Conservation (phyloP, 495 filamentous ascomycete genomes). For the Penicillium soppii region DNA sequence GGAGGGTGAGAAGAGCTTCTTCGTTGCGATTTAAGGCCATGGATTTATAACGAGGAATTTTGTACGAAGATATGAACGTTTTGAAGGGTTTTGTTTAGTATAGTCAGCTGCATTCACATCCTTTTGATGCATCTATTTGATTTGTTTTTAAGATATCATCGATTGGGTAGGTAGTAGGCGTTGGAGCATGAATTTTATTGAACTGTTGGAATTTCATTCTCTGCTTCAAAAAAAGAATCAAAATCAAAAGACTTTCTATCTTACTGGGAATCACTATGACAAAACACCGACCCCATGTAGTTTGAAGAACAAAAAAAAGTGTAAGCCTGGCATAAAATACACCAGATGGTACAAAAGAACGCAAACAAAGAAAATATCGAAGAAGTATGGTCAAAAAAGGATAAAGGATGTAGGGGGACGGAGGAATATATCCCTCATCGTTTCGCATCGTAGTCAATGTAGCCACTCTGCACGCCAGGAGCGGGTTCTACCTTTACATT, state of each 20-base stretch:
- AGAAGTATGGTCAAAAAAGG: not conserved
- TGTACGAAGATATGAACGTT: conserved; percentile 9
- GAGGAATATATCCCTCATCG: conserved; percentile 11
- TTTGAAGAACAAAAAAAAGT: not conserved
- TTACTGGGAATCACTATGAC: not conserved
- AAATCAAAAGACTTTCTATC: too few species aligned
- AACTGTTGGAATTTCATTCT: not conserved
- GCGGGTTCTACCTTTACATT: conserved; percentile 25
- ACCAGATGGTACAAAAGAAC: not conserved
- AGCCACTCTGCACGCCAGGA: conserved; percentile 31
- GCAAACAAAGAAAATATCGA: not conserved
- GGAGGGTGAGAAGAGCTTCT: conserved; percentile 94
- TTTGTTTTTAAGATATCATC: too few species aligned
- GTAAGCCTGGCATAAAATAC: not conserved
- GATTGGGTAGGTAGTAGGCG: too few species aligned
- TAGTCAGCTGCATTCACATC: not conserved
- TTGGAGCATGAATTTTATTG: not conserved
- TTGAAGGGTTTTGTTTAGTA: conserved; percentile 4
- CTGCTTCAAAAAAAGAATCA: not conserved
- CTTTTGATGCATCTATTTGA: not conserved
- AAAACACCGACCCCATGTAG: not conserved
- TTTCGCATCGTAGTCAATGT: conserved; percentile 42
- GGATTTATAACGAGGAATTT: conserved; percentile 12
- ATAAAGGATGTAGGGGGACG: conserved; percentile 8
- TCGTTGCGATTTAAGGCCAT: conserved; percentile 57